Percentiles rank a stretch among this genome's conserved stretches.
Conservation (phyloP, 257 asterid species). For the Capsicum baccatum region DNA sequence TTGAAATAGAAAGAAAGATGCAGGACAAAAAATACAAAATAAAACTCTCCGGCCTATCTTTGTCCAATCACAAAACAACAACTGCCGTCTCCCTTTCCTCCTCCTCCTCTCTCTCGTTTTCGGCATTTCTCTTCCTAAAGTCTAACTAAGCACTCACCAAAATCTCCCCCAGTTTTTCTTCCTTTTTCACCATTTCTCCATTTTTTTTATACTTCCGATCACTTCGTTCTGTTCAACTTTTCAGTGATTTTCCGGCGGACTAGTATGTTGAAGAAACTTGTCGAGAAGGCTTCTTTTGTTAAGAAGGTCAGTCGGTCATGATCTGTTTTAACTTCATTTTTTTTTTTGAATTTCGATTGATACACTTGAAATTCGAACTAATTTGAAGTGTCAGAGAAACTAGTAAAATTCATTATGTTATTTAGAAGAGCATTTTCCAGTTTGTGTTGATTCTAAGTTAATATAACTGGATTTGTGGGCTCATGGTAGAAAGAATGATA, state of each 20-base stretch:
- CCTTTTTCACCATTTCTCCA: neutral
- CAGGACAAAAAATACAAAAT: neutral
- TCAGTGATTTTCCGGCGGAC: neutral
- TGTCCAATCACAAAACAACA: conserved; percentile 22
- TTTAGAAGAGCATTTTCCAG: neutral
- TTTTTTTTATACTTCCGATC: neutral
- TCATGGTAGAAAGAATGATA: neutral
- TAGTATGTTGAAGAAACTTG: conserved; percentile 62
- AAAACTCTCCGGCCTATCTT: neutral
- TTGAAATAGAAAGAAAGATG: neutral
- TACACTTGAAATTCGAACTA: neutral
- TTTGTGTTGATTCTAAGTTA: neutral
- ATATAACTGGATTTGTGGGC: neutral
- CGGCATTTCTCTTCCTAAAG: conserved; percentile 27
- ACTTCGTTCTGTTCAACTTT: neutral
- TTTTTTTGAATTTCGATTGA: neutral
- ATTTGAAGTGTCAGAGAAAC: neutral
- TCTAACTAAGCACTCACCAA: conserved; percentile 3
- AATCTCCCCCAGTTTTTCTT: neutral
- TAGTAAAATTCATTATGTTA: neutral
- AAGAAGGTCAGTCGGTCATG: conserved; percentile 71
- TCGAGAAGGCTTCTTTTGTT: conserved; percentile 77
- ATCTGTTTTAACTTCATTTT: neutral
- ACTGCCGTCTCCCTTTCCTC: neutral
- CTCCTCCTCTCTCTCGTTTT: conserved; percentile 11